These are phyloP conservation scores for Mortierella sp. DNA, from an alignment of 371 early-diverging fungal genomes.

Conservation along the genomic window DNA sequence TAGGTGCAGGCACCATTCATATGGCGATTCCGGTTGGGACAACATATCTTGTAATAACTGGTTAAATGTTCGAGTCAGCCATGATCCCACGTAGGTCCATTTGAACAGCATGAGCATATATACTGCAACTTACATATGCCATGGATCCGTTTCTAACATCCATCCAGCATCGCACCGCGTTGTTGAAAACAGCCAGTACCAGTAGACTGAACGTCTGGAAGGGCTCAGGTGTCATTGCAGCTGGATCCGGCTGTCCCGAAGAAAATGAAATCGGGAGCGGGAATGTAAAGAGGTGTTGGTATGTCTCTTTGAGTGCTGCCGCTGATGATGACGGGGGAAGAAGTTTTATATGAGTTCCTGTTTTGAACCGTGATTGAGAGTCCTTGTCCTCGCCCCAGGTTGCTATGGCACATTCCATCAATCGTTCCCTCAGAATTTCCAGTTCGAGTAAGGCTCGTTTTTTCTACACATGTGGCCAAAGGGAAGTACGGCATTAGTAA, in stretches of 20 bases:
- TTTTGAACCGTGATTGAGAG: background rate
- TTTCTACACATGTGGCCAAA: slow-evolving; percentile 28
- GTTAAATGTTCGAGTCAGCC: too few species aligned
- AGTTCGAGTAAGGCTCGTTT: slow-evolving; percentile 45
- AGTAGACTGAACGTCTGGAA: slow-evolving; percentile 29
- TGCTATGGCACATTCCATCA: slow-evolving; percentile 22
- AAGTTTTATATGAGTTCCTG: background rate
- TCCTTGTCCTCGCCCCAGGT: slow-evolving; percentile 23
- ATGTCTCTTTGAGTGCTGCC: slow-evolving; percentile 19
- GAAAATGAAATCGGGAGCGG: slow-evolving; percentile 18
- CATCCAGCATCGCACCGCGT: slow-evolving; percentile 51
- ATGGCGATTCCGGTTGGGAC: slow-evolving; percentile 25
- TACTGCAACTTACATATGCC: slow-evolving; percentile 30
- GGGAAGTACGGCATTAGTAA: background rate
- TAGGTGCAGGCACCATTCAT: slow-evolving; percentile 34
- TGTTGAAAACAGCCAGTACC: slow-evolving; percentile 39
- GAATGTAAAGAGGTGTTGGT: slow-evolving; percentile 39
- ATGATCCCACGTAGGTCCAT: too few species aligned
- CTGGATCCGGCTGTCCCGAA: background rate
- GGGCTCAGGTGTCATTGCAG: background rate
- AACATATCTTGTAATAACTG: slow-evolving; percentile 39
- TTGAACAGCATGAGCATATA: too few species aligned
- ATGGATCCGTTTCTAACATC: slow-evolving; percentile 46
- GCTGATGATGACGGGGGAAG: background rate
- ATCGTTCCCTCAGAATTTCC: slow-evolving; percentile 22